A percentile compares a stretch with the other conserved stretches of the same genome.
These are phyloP conservation scores for Phytophthora hibernalis DNA, from an alignment of 352 stramenopile species.

Conservation along the genomic window DNA sequence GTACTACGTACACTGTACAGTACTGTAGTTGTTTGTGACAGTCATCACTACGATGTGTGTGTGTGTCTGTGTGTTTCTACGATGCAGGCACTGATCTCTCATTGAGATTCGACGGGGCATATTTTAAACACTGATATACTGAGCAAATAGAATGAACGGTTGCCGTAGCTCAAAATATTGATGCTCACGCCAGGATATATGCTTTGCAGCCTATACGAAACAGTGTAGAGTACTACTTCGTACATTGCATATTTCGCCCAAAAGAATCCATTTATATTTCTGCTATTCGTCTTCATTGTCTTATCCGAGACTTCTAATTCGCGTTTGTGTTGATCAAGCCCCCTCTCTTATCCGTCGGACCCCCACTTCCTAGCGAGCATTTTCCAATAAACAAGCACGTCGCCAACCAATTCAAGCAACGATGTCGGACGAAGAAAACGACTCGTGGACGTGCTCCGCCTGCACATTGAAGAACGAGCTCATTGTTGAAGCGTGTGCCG, in stretches of 20 bases:
- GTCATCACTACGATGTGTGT: too few relatives aligned
- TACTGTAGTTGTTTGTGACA: not conserved
- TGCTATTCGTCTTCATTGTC: conserved; percentile 12
- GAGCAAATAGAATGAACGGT: not conserved
- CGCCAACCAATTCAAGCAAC: not conserved
- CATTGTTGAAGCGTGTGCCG: conserved; percentile 61
- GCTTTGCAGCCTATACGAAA: not conserved
- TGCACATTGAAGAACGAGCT: conserved; percentile 74
- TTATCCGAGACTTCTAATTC: conserved; percentile 3
- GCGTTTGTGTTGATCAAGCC: not conserved
- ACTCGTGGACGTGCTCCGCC: conserved; percentile 55
- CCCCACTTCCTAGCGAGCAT: not conserved
- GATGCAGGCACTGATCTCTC: conserved; percentile 5
- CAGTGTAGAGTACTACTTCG: too few relatives aligned
- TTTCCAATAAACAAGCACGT: conserved; percentile 16
- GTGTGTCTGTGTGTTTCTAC: not conserved
- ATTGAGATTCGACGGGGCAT: conserved; percentile 9
- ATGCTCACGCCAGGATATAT: not conserved
- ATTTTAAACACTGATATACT: not conserved
- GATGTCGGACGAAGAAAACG: conserved; percentile 40
- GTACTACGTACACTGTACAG: too few relatives aligned
- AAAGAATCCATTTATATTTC: conserved; percentile 27
- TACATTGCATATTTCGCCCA: too few relatives aligned
- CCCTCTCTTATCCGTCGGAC: not conserved
- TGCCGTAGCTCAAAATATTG: not conserved